Evolutionary conservation across 345 rosid species (phyloP), one percentile per base, ranked within the genome.

Genomic region (Citrus trifoliata): DNA sequence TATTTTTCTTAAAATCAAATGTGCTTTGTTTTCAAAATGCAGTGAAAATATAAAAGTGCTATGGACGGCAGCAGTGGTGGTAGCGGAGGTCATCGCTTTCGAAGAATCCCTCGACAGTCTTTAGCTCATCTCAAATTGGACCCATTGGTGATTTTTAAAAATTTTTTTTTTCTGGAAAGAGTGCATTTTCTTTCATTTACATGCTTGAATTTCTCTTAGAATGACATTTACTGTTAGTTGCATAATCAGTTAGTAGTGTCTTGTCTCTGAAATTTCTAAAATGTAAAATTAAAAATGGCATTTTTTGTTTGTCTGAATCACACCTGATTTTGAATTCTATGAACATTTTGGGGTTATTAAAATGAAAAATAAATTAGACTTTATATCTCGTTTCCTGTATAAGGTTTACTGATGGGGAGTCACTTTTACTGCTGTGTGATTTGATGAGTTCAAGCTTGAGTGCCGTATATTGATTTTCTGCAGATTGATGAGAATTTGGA

Each of bases 401-500:
- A 24, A 12, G 61, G 33, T 46, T 64, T 61, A 27, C 10, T 16
- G 40, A 38, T 33, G 30, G 38, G 64, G 28, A 58, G 22, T 77
- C 60, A 53, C 14, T 67, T 33, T 65, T 42, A 62, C 61, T 46
- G 27, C 7, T 12, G 48, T 33, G 30, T 16, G 58, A 42, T 27
- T 75, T 25, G 27, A 22, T 27, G 12, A 67, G 38, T 53, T 10
- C 37, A 38, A 32, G 38, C 10, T 69, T 40, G 7, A 73, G 24
- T 69, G 27, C 32, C 53, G 16, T 33, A 63, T 30, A 70, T 53
- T 75, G 56, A 24, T 53, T 78, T 76, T 21, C 59, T 72, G 24
- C 87, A 96, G 99, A 87, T 90, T 76, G 97, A 94, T 85, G 98
- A 94, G 74, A 90, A 92, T 83, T 82, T 92, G 81, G 98, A 96